phyloP scores from a whole-genome alignment of 2,329 filamentous ascomycete species.

The Sporothrix pallida region DNA sequence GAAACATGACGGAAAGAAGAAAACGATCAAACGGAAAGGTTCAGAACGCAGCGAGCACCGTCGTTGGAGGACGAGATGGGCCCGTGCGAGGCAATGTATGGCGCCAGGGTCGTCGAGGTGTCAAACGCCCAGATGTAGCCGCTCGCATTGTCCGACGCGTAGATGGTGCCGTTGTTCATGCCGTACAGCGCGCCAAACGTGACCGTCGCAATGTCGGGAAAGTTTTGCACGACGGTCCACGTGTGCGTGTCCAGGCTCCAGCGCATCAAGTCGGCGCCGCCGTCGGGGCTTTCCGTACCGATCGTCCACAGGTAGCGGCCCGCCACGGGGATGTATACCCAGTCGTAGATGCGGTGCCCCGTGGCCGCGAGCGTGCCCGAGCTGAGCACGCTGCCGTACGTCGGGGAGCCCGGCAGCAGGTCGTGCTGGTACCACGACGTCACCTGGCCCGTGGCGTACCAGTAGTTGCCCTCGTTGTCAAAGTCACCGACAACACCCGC shows the following conservation, averaged over 20 bases:
- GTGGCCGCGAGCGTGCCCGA: constrained; percentile 23
- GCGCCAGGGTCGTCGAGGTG: constrained; percentile 10
- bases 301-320: constrained; percentile 31
- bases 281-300: background rate
- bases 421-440: constrained; percentile 28
- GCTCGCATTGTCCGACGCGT: constrained; percentile 16
- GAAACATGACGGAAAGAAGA: background rate
- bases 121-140: constrained; percentile 20
- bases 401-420: constrained; percentile 29
- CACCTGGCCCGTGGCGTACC: constrained; percentile 25
- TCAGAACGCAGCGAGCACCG: constrained; percentile 13
- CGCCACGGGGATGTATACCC: constrained; percentile 28
- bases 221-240: constrained; percentile 30
- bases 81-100: background rate
- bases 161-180: constrained; percentile 29
- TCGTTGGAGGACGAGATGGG: background rate
- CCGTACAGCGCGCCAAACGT: constrained; percentile 33
- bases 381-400: constrained; percentile 27
- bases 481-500: constrained; percentile 30
- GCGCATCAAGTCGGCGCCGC: constrained; percentile 30
- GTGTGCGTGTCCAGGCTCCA: constrained; percentile 30
- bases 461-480: constrained; percentile 34
- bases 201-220: background rate
- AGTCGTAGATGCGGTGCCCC: constrained; percentile 25
- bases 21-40: background rate